These are phyloP conservation scores for Pythium dissimile DNA, from an alignment of 352 stramenopile species.

Conservation along the genomic window DNA sequence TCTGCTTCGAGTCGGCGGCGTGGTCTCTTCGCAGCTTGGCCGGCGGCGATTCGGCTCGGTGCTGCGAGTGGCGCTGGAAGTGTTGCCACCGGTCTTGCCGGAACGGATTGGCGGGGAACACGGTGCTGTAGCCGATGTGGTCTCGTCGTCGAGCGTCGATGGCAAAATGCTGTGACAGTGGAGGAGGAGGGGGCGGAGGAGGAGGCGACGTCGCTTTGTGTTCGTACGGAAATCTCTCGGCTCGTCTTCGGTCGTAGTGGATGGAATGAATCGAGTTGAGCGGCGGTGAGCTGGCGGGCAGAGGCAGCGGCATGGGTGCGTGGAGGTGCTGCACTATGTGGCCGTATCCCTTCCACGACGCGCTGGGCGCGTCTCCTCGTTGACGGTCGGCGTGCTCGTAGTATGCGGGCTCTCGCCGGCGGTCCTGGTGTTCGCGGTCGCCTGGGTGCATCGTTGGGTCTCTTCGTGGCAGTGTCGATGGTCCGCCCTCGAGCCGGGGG, in stretches of 20 bases:
- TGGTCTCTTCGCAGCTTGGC: not conserved
- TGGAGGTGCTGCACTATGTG: not conserved
- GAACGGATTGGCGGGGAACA: conserved; percentile 2
- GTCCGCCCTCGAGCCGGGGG: too few species aligned
- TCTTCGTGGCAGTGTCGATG: too few species aligned
- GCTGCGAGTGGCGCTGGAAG: conserved; percentile 12
- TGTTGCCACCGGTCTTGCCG: conserved; percentile 2
- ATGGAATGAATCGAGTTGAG: conserved; percentile 1
- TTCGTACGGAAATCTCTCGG: conserved; percentile 8
- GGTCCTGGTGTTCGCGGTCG: not conserved
- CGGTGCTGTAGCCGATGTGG: not conserved
- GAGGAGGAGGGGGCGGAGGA: not conserved
- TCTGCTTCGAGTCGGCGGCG: not conserved
- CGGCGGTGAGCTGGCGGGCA: not conserved
- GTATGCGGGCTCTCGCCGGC: not conserved
- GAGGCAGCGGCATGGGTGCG: not conserved
- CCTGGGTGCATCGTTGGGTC: conserved; percentile 8
- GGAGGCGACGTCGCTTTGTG: too few species aligned
- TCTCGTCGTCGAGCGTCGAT: not conserved
- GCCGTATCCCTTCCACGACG: conserved; percentile 10
- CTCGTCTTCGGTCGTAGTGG: conserved; percentile 10
- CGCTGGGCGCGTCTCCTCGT: not conserved
- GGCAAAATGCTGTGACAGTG: not conserved
- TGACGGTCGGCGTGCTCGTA: conserved; percentile 6
- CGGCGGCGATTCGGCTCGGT: not conserved